Evolutionary conservation across 2,329 filamentous ascomycete species (phyloP).

Genomic region (Nemania sp.): DNA sequence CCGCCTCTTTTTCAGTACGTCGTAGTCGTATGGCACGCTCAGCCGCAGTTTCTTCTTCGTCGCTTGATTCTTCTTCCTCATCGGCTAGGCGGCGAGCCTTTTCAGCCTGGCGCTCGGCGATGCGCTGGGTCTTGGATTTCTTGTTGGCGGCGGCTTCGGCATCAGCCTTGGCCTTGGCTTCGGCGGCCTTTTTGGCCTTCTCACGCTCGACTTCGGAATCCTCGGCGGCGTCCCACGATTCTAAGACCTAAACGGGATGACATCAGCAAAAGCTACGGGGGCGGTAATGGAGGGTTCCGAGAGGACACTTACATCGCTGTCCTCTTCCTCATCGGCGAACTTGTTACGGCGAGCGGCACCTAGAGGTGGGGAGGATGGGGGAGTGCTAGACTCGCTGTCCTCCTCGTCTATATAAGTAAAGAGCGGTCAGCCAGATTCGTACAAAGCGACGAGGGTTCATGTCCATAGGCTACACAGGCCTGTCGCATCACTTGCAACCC

Average conservation of each 20-base stretch:
- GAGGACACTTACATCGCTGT: conserved; percentile 73
- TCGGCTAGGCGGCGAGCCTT: conserved; percentile 65
- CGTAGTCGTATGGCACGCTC: conserved; percentile 79
- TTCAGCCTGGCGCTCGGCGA: conserved; percentile 80
- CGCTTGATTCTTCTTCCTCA: conserved; percentile 67
- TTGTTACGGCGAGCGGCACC: conserved; percentile 65
- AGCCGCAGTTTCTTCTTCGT: conserved; percentile 81
- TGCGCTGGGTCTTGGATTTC: conserved; percentile 87
- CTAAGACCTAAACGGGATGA: conserved; percentile 74
- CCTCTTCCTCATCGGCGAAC: conserved; percentile 94
- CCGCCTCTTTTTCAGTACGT: conserved; percentile 85
- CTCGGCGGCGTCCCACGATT: conserved; percentile 96
- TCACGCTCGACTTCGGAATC: conserved; percentile 97
- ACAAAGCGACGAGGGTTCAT: conserved; percentile 32
- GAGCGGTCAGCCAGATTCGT: conserved; percentile 42
- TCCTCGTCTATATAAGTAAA: conserved; percentile 52
- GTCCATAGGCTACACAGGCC: conserved; percentile 29
- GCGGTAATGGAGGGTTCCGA: not conserved
- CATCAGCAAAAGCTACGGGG: conserved; percentile 34
- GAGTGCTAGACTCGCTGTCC: conserved; percentile 53
- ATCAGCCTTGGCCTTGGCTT: conserved; percentile 88
- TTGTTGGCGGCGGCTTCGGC: conserved; percentile 89
- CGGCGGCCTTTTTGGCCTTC: conserved; percentile 88
- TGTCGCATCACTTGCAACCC: conserved; percentile 24
- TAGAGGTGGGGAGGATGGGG: conserved; percentile 55